Evolutionary conservation across 1,284 basidiomycete species (phyloP), one percentile per base, ranked within the genome.

Genomic region (Amylostereum areolatum): DNA sequence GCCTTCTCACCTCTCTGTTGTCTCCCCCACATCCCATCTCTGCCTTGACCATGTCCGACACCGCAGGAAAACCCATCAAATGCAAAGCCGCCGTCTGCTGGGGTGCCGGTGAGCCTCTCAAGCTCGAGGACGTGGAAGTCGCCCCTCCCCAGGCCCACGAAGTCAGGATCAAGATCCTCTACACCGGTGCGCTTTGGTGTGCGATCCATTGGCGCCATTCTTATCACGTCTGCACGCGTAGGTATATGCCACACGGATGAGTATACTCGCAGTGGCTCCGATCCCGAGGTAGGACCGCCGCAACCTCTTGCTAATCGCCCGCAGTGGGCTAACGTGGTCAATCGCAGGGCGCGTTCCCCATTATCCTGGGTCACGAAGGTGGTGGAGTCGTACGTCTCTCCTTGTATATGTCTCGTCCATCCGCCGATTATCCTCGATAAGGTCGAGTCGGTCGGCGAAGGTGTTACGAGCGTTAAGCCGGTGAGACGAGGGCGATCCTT

Each of bases 181-280:
- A 93, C 73, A 93, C 89, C 46, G 90, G 92, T 85, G 60, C 57
- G 77, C 57, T 18, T 18, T 18, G 18, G 18, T 18, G 18, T 18
- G 18, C 18, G 18, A 18, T 18, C 18, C 18, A 18, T 18, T 18
- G 18, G 18, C 18, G 18, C 18, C 18, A 18, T 18, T 18, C 18
- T 18, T 18, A 18, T 18, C 18, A 18, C 18, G 18, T 18, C 18
- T 18, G 18, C 18, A 18, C 18, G 18, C 46, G n/a, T 65, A 79
- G 93, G 95, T 59, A 89, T 99, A 66, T 99, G 97, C 73, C 96
- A 99, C 71, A 99, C 97, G 65, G 95, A 97, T 64, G 92, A 92
- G 66, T 97, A 96, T 75, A 96, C 94, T 51, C 87, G 96, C 64
- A 96, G 92, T 62, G 96, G 97, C 54, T 89, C 90, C 67, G 96